Base-by-base conservation (phyloP, 2,329 filamentous ascomycete species). In the Exophiala dermatitidis region DNA sequence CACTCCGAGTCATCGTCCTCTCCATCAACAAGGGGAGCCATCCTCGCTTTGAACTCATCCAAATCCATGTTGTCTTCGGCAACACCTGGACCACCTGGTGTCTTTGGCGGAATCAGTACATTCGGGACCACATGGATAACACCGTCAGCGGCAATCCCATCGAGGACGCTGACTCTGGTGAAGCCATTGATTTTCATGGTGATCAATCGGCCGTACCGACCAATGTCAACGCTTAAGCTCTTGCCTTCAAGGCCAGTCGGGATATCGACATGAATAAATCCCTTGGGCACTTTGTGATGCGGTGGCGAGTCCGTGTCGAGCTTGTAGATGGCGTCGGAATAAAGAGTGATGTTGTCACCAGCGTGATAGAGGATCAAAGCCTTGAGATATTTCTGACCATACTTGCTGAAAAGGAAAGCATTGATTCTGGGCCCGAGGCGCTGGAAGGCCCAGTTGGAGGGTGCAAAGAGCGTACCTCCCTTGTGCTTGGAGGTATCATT, bases 321-420 rank as follows among this genome's bases (percentile, higher is more conserved):
- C 46, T 77, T 77, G 72, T 90, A 93, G 66, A 84, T 87, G 3
- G 84, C 85, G 65, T 95, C 90, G 4, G 85, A 88, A 74, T 95
- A 96, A 0, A 95, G 72, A 0, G 86, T 90, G 54, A 83, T 77
- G 64, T 87, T 81, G 40, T 82, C 77, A 1, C 85, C 85, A 46
- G 90, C 77, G 64, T 91, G 86, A 66, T 94, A 94, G 72, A 88
- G 76, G 10, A 94, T 74, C 43, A 95, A 73, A 0, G 88, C 88
- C 60, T 80, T 82, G 12, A 96, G 78, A 66, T 88, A 95, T 68
- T 84, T 84, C 59, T 78, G 74, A 1, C 90, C 90, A 48, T 77
- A 79, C 30, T 80, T 74, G 54, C 85, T 87, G 77, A 96, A 96
- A 3, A 96, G 76, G 77, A 95, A 96, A 26, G 83, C 86, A 65